A percentile compares a stretch with the other conserved stretches of the same genome.
Evolutionary conservation across 352 stramenopile species (phyloP).

Genomic region (Phytophthora brassicae): DNA sequence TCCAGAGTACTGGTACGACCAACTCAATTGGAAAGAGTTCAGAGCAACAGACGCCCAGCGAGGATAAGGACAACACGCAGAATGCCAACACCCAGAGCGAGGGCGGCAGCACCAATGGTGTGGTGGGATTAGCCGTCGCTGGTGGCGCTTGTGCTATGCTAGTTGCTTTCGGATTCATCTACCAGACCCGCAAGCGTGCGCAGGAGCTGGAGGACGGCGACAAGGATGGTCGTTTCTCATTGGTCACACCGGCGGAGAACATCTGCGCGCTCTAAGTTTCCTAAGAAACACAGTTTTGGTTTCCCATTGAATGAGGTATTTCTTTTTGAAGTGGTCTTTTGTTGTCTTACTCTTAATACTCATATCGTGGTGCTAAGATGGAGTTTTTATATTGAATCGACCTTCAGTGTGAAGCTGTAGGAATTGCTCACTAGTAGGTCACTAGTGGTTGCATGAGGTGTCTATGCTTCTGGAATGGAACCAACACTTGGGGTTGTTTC

Average conservation of each 20-base stretch:
- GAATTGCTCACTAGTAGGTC: constrained; percentile 17
- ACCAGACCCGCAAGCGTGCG: constrained; percentile 70
- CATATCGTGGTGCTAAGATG: neutral
- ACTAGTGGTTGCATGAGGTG: constrained; percentile 5
- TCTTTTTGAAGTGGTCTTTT: constrained; percentile 20
- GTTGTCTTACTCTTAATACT: neutral
- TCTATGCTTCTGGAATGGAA: neutral
- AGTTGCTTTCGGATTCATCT: constrained; percentile 77
- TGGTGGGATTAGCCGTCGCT: constrained; percentile 34
- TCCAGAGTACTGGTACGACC: constrained; percentile 16
- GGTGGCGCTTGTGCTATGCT: constrained; percentile 41
- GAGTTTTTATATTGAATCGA: constrained; percentile 13
- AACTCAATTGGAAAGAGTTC: constrained; percentile 31
- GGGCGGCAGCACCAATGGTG: constrained; percentile 1
- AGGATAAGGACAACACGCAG: constrained; percentile 23
- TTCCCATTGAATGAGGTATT: constrained; percentile 18
- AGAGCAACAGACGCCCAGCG: constrained; percentile 27
- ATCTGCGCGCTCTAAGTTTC: constrained; percentile 53
- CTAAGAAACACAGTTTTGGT: constrained; percentile 10
- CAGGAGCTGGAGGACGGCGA: constrained; percentile 48
- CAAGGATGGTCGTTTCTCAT: constrained; percentile 53
- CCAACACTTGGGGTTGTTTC: neutral
- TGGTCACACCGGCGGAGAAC: constrained; percentile 53
- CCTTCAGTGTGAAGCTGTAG: neutral
- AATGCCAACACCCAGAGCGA: constrained; percentile 49